These are phyloP conservation scores for Phytophthora boehmeriae DNA, from an alignment of 352 stramenopile genomes.

Conservation along the genomic window DNA sequence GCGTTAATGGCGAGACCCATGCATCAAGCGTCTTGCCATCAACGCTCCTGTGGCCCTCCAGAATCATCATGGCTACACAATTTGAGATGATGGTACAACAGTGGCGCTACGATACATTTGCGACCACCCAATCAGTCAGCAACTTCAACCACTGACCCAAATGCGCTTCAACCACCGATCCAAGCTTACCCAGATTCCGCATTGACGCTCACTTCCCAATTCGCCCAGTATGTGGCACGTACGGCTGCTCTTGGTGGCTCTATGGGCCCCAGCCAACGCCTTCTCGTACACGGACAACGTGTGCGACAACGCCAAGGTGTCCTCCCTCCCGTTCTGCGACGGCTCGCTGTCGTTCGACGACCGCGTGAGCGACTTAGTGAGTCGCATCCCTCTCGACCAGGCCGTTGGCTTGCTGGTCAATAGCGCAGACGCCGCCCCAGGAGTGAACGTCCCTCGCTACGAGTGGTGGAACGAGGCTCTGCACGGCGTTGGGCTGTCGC, in stretches of 20 bases:
- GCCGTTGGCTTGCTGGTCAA: constrained; percentile 76
- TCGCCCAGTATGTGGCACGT: constrained; percentile 18
- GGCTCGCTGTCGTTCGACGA: constrained; percentile 44
- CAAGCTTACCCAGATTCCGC: neutral
- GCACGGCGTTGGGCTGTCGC: constrained; percentile 82
- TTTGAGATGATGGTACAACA: too few species aligned
- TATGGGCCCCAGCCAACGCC: neutral
- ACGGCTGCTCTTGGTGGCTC: constrained; percentile 11
- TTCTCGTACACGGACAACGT: constrained; percentile 49
- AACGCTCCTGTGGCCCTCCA: too few species aligned
- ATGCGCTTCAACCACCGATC: too few species aligned
- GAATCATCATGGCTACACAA: too few species aligned
- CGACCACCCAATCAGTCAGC: too few species aligned
- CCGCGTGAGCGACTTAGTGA: constrained; percentile 74
- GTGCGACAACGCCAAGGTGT: constrained; percentile 52
- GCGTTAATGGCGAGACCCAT: too few species aligned
- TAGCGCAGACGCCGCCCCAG: constrained; percentile 41
- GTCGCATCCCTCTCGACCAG: constrained; percentile 65
- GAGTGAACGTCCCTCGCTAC: constrained; percentile 67
- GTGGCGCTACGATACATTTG: too few species aligned
- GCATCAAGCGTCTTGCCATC: too few species aligned
- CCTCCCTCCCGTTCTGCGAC: constrained; percentile 75
- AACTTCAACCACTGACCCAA: constrained; percentile 40
- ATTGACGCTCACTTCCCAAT: constrained; percentile 14
- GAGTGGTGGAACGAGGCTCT: constrained; percentile 91